Evolutionary conservation across 257 asterid genomes (phyloP).

Genomic region (Rehmannia glutinosa): DNA sequence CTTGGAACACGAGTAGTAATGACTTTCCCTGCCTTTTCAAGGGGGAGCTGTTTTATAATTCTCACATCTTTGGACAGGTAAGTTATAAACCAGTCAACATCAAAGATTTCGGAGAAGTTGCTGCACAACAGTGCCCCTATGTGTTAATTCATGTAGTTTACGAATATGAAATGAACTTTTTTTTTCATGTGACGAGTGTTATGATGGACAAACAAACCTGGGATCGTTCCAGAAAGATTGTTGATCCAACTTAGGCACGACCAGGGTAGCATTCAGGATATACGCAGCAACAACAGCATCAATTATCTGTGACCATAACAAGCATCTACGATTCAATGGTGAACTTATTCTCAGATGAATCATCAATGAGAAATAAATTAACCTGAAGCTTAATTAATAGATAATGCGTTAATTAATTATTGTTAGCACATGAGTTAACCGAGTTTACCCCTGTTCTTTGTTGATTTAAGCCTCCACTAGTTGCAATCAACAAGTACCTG

Average conservation of each 20-base stretch:
- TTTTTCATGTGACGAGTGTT: too few relatives aligned
- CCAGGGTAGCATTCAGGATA: conserved; percentile 66
- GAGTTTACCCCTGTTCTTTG: conserved; percentile 77
- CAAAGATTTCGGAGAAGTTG: conserved; percentile 74
- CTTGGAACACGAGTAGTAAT: conserved; percentile 59
- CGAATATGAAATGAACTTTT: neutral
- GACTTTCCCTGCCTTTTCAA: conserved; percentile 34
- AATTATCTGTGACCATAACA: conserved; percentile 45
- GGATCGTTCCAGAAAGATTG: conserved; percentile 82
- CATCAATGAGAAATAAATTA: too few relatives aligned
- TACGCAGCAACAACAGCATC: conserved; percentile 82
- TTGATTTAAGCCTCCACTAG: conserved; percentile 86
- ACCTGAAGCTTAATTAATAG: too few relatives aligned
- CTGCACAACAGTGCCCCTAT: too few relatives aligned
- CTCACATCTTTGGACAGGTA: conserved; percentile 47
- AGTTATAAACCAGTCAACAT: conserved; percentile 50
- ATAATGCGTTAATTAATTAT: neutral
- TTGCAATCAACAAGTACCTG: conserved; percentile 63
- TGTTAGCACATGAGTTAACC: too few relatives aligned
- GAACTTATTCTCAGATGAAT: too few relatives aligned
- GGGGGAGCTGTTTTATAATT: conserved; percentile 50
- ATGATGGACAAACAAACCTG: conserved; percentile 43
- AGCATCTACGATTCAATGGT: too few relatives aligned
- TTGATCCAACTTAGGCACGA: conserved; percentile 67
- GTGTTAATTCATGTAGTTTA: too few relatives aligned